Percentiles rank a stretch among this genome's conserved stretches.
Conservation (phyloP, 257 asterid genomes). For the Primulina tabacum region DNA sequence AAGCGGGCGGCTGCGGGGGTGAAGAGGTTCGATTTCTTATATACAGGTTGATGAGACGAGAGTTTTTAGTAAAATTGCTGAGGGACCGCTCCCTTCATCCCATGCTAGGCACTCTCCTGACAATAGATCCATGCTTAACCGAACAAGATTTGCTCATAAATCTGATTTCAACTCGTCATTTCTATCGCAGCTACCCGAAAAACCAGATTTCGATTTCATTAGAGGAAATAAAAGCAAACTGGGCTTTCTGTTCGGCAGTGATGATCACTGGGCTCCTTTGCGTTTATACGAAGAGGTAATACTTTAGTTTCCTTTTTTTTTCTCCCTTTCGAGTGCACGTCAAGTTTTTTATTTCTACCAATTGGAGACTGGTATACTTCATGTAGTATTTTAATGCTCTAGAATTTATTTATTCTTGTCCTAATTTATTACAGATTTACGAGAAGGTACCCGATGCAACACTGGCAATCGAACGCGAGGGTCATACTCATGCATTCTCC, state of each 20-base stretch:
- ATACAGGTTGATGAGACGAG: background rate
- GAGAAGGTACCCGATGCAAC: constrained; percentile 48
- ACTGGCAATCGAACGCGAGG: constrained; percentile 53
- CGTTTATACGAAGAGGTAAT: constrained; percentile 76
- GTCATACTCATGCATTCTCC: constrained; percentile 78
- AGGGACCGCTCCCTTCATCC: background rate
- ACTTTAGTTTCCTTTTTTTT: background rate
- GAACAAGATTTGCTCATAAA: background rate
- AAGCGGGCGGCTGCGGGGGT: background rate
- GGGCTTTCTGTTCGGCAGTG: constrained; percentile 70
- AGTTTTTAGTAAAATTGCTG: background rate
- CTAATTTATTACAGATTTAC: constrained; percentile 40
- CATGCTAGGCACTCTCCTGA: background rate
- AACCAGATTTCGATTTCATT: constrained; percentile 72
- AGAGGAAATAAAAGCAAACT: constrained; percentile 51
- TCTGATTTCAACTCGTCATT: constrained; percentile 9
- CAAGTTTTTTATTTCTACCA: background rate
- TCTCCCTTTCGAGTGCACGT: background rate
- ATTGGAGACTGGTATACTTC: too few species aligned
- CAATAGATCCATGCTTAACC: background rate
- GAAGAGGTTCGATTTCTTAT: too few species aligned
- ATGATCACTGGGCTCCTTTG: constrained; percentile 97
- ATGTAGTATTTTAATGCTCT: too few species aligned
- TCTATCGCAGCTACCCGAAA: constrained; percentile 49
- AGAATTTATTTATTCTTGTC: background rate